These are phyloP conservation scores for Chenopodium suecicum DNA, from an alignment of 148 eudicot species.

Conservation along the genomic window DNA sequence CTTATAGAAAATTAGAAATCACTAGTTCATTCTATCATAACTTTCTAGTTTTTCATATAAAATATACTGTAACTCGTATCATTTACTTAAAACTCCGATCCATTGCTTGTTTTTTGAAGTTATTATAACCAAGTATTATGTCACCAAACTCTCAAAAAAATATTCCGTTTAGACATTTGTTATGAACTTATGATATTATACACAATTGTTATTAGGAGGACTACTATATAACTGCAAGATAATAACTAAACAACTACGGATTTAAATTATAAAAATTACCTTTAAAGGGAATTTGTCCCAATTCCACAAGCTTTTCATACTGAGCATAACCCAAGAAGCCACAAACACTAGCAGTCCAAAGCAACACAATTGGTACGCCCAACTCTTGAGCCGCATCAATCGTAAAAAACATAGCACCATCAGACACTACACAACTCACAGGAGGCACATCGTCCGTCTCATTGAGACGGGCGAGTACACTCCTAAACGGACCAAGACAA, in stretches of 20 bases:
- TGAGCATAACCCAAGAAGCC: slow-evolving; percentile 39
- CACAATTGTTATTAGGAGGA: too few species aligned
- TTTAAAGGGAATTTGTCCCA: slow-evolving; percentile 31
- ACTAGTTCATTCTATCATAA: too few species aligned
- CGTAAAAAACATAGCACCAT: slow-evolving; percentile 37
- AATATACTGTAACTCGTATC: too few species aligned
- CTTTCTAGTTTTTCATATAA: too few species aligned
- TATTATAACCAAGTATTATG: too few species aligned
- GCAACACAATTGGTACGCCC: slow-evolving; percentile 17
- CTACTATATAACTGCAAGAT: not conserved
- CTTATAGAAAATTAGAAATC: too few species aligned
- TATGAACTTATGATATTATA: too few species aligned
- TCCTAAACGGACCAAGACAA: slow-evolving; percentile 26
- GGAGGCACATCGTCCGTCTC: slow-evolving; percentile 17
- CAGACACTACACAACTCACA: slow-evolving; percentile 39
- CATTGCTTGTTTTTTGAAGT: too few species aligned
- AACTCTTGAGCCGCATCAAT: slow-evolving; percentile 34
- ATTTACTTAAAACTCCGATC: too few species aligned
- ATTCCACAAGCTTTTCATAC: slow-evolving; percentile 25
- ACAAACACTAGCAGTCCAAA: slow-evolving; percentile 52
- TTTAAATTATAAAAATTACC: slow-evolving; percentile 19
- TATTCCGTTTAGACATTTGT: too few species aligned
- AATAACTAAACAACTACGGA: not conserved
- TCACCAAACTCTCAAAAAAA: too few species aligned
- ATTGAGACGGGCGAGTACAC: slow-evolving; percentile 21